Evolutionary conservation across 2,329 filamentous ascomycete species (phyloP), one percentile per base, ranked within the genome.

Genomic region (Myriosclerotinia scirpicola): DNA sequence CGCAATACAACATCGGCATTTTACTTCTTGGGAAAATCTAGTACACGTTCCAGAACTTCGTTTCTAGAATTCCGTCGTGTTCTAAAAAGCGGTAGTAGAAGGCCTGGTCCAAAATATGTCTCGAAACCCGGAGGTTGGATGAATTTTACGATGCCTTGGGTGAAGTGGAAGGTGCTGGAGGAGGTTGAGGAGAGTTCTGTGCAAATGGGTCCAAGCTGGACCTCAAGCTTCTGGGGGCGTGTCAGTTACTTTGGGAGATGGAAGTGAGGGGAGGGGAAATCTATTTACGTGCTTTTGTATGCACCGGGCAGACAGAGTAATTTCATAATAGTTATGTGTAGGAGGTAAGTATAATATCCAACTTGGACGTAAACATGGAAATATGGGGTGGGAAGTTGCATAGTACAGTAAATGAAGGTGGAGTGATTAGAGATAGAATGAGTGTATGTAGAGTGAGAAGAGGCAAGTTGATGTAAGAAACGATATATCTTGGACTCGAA

Each of bases 241-340:
- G 38, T 46, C 7, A 46, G 44, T n/a, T n/a, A n/a, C 7, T 20
- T n/a, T 46, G 44, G 17, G 17, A n/a, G 17, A 15, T 17, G n/a
- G 17, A n/a, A 34, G 14, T 30, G 34, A 5, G 14, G 52, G 1
- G 14, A 30, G 52, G 22, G 14, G 17, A 7, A 30, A 38, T 14
- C 38, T 77, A 84, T 82, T 71, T 81, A 80, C 62, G 83, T 82
- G 76, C 82, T 87, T 64, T 84, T 83, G 74, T 82, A 86, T 34
- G 84, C 82, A 64, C 84, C 84, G 42, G 84, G 84, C 3, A 87
- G 78, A 73, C 84, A 87, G 26, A 87, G 76, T 64, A 86, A 83
- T 70, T 79, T 83, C 84, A 87, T 86, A 11, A 64, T 65, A 2
- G n/a, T 36, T 56, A 9, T n/a, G 20, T 48, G 20, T 48, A n/a